Conservation (phyloP, 306 rosid species). For the Abrus precatorius region DNA sequence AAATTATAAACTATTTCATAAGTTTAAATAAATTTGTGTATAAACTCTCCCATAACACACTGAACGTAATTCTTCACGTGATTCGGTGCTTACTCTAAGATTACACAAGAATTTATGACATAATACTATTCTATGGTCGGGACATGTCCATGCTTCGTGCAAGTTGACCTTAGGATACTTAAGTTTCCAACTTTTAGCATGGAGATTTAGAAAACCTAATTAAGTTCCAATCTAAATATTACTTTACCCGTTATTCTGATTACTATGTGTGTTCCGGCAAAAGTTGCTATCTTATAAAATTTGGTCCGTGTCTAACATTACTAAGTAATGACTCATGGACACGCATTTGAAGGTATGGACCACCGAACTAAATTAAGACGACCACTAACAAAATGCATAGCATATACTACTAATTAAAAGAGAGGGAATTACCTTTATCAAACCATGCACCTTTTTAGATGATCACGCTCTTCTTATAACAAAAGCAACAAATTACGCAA, state of each 20-base stretch:
- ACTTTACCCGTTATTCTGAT: background rate
- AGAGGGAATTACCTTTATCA: conserved; percentile 40
- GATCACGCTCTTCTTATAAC: conserved; percentile 35
- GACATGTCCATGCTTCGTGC: conserved; percentile 17
- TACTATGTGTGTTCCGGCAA: background rate
- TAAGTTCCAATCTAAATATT: background rate
- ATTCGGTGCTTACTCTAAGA: background rate
- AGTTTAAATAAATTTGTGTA: too few relatives aligned
- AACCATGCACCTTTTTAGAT: conserved; percentile 49
- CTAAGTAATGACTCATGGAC: background rate
- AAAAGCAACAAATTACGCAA: conserved; percentile 41
- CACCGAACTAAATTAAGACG: conserved; percentile 41
- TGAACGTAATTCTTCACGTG: background rate
- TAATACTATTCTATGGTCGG: background rate
- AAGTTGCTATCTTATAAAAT: conserved; percentile 29
- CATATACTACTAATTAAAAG: conserved; percentile 18
- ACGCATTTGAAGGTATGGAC: conserved; percentile 33
- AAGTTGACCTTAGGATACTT: conserved; percentile 17
- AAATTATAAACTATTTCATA: too few relatives aligned
- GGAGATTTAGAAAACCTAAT: background rate
- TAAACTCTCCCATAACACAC: too few relatives aligned
- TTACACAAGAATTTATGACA: background rate
- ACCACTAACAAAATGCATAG: conserved; percentile 37
- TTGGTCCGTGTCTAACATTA: conserved; percentile 9
- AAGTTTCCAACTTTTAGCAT: background rate